Conservation (phyloP, 306 rosid genomes). For the Abrus pulchellus region DNA sequence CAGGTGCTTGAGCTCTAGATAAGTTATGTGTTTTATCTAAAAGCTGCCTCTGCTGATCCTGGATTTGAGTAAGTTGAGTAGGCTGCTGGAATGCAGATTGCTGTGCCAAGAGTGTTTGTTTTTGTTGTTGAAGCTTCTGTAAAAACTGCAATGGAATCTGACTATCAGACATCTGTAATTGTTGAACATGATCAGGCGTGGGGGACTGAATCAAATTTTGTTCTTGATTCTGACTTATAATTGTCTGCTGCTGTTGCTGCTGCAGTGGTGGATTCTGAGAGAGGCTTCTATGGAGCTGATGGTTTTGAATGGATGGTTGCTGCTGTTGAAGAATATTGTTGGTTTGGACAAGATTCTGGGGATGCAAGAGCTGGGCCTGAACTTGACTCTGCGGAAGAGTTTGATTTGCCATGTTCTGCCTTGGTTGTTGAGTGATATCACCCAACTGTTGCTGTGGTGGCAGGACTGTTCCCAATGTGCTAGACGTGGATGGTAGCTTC, state of each 20-base stretch:
- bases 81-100: constrained; percentile 75
- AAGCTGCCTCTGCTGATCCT: constrained; percentile 79
- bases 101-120: constrained; percentile 72
- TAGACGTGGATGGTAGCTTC: constrained; percentile 62
- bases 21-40: constrained; percentile 71
- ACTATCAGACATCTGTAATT: constrained; percentile 74
- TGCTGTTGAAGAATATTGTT: constrained; percentile 73
- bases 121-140: constrained; percentile 86
- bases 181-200: constrained; percentile 74
- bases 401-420: constrained; percentile 71
- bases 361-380: constrained; percentile 76
- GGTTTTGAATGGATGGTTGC: constrained; percentile 69
- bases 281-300: constrained; percentile 68
- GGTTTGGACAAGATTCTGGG: constrained; percentile 68
- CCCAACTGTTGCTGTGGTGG: constrained; percentile 72
- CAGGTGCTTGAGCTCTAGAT: constrained; percentile 58
- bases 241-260: constrained; percentile 61
- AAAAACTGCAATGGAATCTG: constrained; percentile 77
- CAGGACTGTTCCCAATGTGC: constrained; percentile 60
- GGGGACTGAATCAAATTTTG: constrained; percentile 65
- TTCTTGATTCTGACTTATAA: constrained; percentile 70
- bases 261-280: constrained; percentile 64
- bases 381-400: constrained; percentile 65
- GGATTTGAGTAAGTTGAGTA: constrained; percentile 70
- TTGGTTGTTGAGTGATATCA: constrained; percentile 64